Conservation (phyloP, 2,329 filamentous ascomycete genomes). For the Ceratocystis ficicola region DNA sequence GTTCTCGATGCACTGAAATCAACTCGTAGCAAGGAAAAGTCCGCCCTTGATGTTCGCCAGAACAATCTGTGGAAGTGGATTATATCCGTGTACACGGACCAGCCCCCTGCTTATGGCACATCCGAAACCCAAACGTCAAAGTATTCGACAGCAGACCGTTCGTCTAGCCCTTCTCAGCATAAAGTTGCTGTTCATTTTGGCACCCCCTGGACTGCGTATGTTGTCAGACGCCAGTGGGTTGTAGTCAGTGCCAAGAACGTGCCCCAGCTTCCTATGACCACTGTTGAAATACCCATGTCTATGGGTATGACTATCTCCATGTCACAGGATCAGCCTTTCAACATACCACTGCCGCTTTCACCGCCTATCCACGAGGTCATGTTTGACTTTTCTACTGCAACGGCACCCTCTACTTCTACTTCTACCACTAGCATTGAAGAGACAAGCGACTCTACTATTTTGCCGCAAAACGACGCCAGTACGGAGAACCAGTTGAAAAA, state of each 20-base stretch:
- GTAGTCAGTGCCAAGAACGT: constrained; percentile 33
- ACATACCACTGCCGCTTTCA: constrained; percentile 9
- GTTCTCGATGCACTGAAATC: constrained; percentile 26
- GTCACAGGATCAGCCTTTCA: not conserved
- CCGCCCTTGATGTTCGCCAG: constrained; percentile 25
- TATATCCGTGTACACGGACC: not conserved
- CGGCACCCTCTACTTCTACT: constrained; percentile 8
- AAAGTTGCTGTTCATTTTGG: constrained; percentile 26
- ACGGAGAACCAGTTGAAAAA: not conserved
- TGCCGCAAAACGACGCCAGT: not conserved
- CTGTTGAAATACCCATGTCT: constrained; percentile 8
- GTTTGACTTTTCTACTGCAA: constrained; percentile 16
- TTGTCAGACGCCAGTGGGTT: constrained; percentile 30
- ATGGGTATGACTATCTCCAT: constrained; percentile 17
- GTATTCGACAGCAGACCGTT: not conserved
- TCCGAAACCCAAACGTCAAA: not conserved
- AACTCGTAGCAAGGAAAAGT: not conserved
- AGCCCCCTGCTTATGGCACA: not conserved
- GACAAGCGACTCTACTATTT: constrained; percentile 4
- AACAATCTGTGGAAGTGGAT: constrained; percentile 34
- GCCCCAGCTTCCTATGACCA: constrained; percentile 22
- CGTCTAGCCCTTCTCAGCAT: constrained; percentile 23
- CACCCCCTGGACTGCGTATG: constrained; percentile 31
- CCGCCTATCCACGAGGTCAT: constrained; percentile 19
- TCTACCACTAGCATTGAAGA: constrained; percentile 20